Percentiles rank a stretch among this genome's conserved stretches.
Evolutionary conservation across 441 rosid genomes (phyloP).

Genomic region (Isatis lusitanica): DNA sequence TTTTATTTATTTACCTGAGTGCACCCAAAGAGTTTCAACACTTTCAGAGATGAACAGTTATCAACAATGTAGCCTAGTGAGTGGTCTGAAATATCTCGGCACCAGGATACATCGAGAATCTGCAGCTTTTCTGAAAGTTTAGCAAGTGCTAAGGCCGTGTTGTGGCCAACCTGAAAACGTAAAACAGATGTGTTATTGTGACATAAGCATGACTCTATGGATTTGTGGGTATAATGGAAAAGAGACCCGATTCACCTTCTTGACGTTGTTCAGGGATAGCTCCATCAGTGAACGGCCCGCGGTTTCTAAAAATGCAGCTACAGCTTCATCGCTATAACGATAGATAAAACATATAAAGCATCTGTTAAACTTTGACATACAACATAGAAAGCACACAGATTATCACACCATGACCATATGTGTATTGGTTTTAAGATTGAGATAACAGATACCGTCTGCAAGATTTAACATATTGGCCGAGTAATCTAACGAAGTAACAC

Average conservation of each 20-base stretch:
- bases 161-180: constrained; percentile 58
- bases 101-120: constrained; percentile 79
- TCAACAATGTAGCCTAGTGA: constrained; percentile 83
- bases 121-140: constrained; percentile 49
- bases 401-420: not conserved
- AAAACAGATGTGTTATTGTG: constrained; percentile 2
- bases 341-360: not conserved
- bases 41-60: constrained; percentile 65
- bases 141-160: constrained; percentile 70
- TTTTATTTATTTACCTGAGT: constrained; percentile 55
- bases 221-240: not conserved
- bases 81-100: constrained; percentile 66
- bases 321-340: constrained; percentile 73
- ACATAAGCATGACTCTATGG: not conserved
- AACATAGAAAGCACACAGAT: not conserved
- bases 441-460: not conserved
- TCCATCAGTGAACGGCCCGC: constrained; percentile 66
- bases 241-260: constrained; percentile 48
- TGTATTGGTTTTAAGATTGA: not conserved
- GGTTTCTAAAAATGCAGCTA: constrained; percentile 84
- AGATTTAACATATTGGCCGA: constrained; percentile 12
- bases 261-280: constrained; percentile 70
- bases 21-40: constrained; percentile 85
- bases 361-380: not conserved
- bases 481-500: not conserved